These are phyloP conservation scores for Pythium myriotylum DNA, from an alignment of 352 stramenopile genomes.

Conservation along the genomic window DNA sequence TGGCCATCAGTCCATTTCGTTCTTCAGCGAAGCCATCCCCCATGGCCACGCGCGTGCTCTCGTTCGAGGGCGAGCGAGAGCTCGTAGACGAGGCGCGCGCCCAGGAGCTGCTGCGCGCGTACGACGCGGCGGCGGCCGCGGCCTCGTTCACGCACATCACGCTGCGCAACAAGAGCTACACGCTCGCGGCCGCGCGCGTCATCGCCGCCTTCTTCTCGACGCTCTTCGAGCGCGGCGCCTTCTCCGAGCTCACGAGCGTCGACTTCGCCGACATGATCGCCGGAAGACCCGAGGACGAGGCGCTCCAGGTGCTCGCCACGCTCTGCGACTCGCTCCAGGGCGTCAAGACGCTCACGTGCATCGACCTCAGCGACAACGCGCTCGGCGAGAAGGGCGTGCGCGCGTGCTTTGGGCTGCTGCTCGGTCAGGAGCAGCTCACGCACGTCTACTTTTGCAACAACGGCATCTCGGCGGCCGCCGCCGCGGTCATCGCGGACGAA, in stretches of 20 bases:
- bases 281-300: slow-evolving; percentile 77
- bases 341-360: slow-evolving; percentile 78
- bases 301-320: slow-evolving; percentile 79
- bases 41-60: slow-evolving; percentile 35
- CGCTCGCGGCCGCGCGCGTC: slow-evolving; percentile 69
- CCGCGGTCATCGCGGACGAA: slow-evolving; percentile 85
- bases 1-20: not conserved
- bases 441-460: slow-evolving; percentile 96
- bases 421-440: slow-evolving; percentile 72
- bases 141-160: slow-evolving; percentile 76
- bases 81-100: slow-evolving; percentile 75
- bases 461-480: slow-evolving; percentile 89
- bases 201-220: slow-evolving; percentile 72
- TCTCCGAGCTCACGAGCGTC: slow-evolving; percentile 64
- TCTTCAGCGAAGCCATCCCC: slow-evolving; percentile 11
- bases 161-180: slow-evolving; percentile 90
- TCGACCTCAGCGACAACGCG: slow-evolving; percentile 95
- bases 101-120: slow-evolving; percentile 63
- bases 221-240: slow-evolving; percentile 51
- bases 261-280: slow-evolving; percentile 91
- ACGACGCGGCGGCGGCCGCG: slow-evolving; percentile 36
- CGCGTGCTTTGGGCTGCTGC: slow-evolving; percentile 88
- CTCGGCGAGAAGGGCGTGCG: slow-evolving; percentile 94
- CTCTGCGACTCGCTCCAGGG: slow-evolving; percentile 71
- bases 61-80: slow-evolving; percentile 79